Evolutionary conservation across 192 early-diverging fungal species (phyloP), one percentile per base, ranked within the genome.

Genomic region (Dissophora globulifera): DNA sequence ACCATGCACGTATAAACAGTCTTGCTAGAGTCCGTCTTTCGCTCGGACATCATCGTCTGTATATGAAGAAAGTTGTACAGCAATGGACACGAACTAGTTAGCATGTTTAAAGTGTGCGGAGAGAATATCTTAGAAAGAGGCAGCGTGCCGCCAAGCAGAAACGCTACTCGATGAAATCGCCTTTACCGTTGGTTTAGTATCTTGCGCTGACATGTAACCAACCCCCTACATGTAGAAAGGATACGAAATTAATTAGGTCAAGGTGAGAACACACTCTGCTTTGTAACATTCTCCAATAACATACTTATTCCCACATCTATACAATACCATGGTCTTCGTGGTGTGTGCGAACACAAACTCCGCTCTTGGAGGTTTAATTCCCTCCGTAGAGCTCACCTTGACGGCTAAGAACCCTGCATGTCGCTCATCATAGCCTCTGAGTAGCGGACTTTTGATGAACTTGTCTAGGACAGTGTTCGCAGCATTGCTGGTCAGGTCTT

Each of bases 291-390:
- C n/a, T n/a, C n/a, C n/a, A n/a, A n/a, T n/a, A n/a, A n/a, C n/a
- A n/a, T n/a, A n/a, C n/a, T n/a, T n/a, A n/a, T n/a, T n/a, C n/a
- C n/a, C n/a, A n/a, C n/a, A n/a, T n/a, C n/a, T n/a, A n/a, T n/a
- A n/a, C n/a, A n/a, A n/a, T 49, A 87, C 90, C 90, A 94, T 93
- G 46, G 87, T 87, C 22, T 84, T 68, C 3, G 93, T 93, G 5
- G 92, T 90, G 67, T 94, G 91, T 0, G 85, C 90, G 66, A 84
- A 83, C 46, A 87, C 87, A 33, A 92, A 81, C 52, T 94, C 93
- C 50, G 84, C 62, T 27, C 51, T 67, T 30, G 31, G 48, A 22
- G 10, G 51, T 45, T 32, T 20, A 3, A 5, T 22, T 7, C 4
- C n/a, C 9, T 32, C 22, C 8, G 46, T 19, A 0, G 52, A 25